These are phyloP conservation scores for Aaosphaeria arxii DNA, from an alignment of 2,329 filamentous ascomycete species.

Conservation along the genomic window DNA sequence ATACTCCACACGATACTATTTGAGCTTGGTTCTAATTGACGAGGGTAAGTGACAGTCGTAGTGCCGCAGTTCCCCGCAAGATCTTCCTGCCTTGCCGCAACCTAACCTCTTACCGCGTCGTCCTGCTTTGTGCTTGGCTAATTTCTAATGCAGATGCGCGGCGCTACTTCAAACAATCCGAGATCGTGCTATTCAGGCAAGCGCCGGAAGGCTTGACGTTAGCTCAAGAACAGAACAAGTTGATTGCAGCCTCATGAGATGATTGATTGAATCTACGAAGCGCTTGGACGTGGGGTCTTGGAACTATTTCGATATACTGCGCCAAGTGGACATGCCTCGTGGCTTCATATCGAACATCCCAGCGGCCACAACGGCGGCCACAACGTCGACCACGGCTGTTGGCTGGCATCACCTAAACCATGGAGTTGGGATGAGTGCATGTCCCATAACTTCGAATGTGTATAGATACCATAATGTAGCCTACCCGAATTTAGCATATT, in stretches of 20 bases:
- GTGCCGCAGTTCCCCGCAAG: neutral
- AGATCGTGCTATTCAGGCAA: constrained; percentile 95
- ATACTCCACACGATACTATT: constrained; percentile 96
- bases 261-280: neutral
- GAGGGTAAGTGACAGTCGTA: constrained; percentile 61
- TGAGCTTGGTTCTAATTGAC: constrained; percentile 92
- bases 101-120: neutral
- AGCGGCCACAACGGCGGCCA: neutral
- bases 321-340: constrained; percentile 4
- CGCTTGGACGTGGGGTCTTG: constrained; percentile 1
- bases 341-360: constrained; percentile 1
- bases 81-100: too few relatives aligned
- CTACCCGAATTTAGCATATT: constrained; percentile 2
- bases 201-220: constrained; percentile 50
- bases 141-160: constrained; percentile 67
- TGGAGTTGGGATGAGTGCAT: neutral
- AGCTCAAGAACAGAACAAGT: constrained; percentile 47
- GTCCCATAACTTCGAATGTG: neutral
- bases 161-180: constrained; percentile 98
- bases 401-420: neutral
- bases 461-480: constrained; percentile 7
- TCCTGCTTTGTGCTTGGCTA: neutral
- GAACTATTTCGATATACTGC: constrained; percentile 1
- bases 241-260: constrained; percentile 36
- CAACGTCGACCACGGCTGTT: neutral